Evolutionary conservation across 352 stramenopile genomes (phyloP), one percentile per base, ranked within the genome.

Genomic region (Paralagenidium karlingii): DNA sequence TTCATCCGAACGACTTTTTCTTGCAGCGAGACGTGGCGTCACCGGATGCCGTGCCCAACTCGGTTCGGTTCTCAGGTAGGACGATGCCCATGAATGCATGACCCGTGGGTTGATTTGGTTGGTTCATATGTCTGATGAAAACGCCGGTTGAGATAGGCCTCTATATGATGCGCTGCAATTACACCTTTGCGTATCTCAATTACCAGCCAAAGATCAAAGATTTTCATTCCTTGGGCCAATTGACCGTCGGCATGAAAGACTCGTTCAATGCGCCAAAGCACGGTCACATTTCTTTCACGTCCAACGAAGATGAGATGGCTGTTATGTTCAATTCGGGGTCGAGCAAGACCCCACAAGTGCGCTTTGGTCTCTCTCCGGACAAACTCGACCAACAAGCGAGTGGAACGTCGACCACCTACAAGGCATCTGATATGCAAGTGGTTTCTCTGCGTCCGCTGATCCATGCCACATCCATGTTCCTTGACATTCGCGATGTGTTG

Each of bases 271-370:
- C 59, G 0, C 69, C 73, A 8, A 82, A 82, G 43, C 73, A 86
- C 15, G 73, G 73, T n/a, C 68, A 83, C 41, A 69, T 86, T 38
- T 58, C 68, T 1, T 52, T 86, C 29, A 82, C 66, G 11, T 53
- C 56, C 13, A 16, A 55, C 21, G 25, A 63, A 2, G 55, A 84
- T 27, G 63, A 83, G 46, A 84, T 84, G 69, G 76, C 68, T 13
- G 59, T 84, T 36, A 80, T 83, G 63, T 82, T 79, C 50, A 87
- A 82, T 43, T 83, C 73, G 30, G 73, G 58, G 10, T 86, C 69
- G 20, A 26, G 49, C 1, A 55, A 64, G 38, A 81, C 50, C 19
- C 69, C 69, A 8, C 32, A 45, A 18, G 69, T 79, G 25, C 68
- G 60, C 43, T 81, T 58, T 32, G 65, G 65, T 1, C 45, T 58